A percentile compares a stretch with the other conserved stretches of the same genome.
Conservation (phyloP, 2,329 filamentous ascomycete genomes). For the Fusarium anthophilum region DNA sequence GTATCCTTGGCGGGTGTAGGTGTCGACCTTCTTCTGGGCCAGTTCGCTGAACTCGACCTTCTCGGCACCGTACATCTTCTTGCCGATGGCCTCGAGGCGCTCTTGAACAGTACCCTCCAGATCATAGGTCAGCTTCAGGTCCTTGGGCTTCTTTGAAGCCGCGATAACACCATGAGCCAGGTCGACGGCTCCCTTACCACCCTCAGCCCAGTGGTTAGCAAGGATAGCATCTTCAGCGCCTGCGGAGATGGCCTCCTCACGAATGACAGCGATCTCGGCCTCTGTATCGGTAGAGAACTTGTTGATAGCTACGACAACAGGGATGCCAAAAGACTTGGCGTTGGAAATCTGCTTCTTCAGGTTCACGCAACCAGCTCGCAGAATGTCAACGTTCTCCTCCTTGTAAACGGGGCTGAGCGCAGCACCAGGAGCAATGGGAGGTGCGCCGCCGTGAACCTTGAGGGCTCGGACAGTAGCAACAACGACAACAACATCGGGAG, state of each 20-base stretch:
- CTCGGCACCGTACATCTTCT: constrained; percentile 92
- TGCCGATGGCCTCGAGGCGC: constrained; percentile 89
- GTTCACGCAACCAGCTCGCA: constrained; percentile 91
- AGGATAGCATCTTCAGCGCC: constrained; percentile 94
- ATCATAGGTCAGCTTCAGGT: constrained; percentile 88
- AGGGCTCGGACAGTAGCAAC: constrained; percentile 95
- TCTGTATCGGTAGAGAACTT: constrained; percentile 94
- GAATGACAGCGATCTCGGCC: constrained; percentile 87
- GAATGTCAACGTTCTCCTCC: constrained; percentile 91
- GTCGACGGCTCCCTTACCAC: constrained; percentile 88
- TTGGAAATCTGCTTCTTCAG: constrained; percentile 95
- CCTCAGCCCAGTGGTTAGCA: constrained; percentile 96
- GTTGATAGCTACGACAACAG: constrained; percentile 97
- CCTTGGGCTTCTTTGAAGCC: constrained; percentile 82
- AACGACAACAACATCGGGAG: constrained; percentile 92
- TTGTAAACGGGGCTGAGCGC: constrained; percentile 88
- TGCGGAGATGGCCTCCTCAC: constrained; percentile 89
- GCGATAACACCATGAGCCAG: constrained; percentile 87
- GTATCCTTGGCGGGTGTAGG: constrained; percentile 91
- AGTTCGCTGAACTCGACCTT: constrained; percentile 93
- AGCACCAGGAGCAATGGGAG: constrained; percentile 89
- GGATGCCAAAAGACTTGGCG: constrained; percentile 87
- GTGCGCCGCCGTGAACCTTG: constrained; percentile 96
- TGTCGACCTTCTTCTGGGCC: constrained; percentile 95
- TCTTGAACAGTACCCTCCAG: constrained; percentile 83